Base-by-base conservation (phyloP, 139 green algal genomes). In the Volvox africanus region DNA sequence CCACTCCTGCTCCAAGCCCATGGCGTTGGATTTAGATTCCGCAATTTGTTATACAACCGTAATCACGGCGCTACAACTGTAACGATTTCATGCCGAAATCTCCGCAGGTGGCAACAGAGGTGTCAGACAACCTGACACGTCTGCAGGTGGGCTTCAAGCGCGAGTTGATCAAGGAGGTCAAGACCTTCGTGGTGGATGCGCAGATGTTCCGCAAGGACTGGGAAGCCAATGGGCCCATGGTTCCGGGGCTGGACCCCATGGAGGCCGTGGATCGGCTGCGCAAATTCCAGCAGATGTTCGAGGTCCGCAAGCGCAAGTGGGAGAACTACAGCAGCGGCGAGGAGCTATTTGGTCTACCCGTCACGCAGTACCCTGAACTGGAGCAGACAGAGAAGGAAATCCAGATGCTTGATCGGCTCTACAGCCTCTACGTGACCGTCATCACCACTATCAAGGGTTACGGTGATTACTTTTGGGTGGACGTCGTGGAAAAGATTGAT, bases 271-370 rank as follows among this genome's bases (percentile, higher is more conserved):
- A 98, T 85, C 92, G 97, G 65, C 95, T 99, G 71, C 96, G 97
- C 69, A 98, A 98, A 93, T 99, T 98, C 95, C 96, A 99, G 95
- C 95, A 97, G 89, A 95, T 97, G 95, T 99, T 99, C 88, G 97
- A 98, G 91, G 95, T 98, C 35, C 96, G 97, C 90, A 99, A 98
- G 95, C 95, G 95, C 92, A 99, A 98, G 94, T 99, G 97, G 98
- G 96, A 97, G 89, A 97, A 96, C 94, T 98, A 98, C 93, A 93
- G 71, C 37, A 94, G 77, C 44, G 98, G 97, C 20, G 97, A 99
- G 94, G 97, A 98, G 94, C 95, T 99, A 67, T 99, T 99, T 94
- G 98, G 98, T 20, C 94, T 99, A 76, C 93, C 94, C 18, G 94
- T 98, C 18, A 99, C 97, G 12, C 91, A 95, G 87, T 98, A 98